Evolutionary conservation across 495 filamentous ascomycete genomes (phyloP).

Genomic region (Aspergillus indologenus): DNA sequence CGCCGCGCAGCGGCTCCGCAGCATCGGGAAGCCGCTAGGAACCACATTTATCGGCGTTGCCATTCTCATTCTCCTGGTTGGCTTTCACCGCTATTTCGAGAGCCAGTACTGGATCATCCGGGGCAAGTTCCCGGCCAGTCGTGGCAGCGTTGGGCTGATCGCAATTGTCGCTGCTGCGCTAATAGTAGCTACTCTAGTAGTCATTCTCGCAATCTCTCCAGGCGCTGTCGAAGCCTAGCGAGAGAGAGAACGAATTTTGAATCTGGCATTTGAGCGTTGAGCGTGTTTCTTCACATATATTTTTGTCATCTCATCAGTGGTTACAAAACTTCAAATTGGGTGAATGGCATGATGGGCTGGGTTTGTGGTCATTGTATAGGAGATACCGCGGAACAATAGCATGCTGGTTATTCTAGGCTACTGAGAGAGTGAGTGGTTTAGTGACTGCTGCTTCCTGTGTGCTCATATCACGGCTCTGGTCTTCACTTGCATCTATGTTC

Average conservation of each 20-base stretch:
- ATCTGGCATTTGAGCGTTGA: background rate
- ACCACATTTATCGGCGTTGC: constrained; percentile 87
- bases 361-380: background rate
- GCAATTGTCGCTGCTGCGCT: constrained; percentile 65
- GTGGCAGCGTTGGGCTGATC: constrained; percentile 80
- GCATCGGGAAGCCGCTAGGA: constrained; percentile 88
- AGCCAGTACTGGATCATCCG: constrained; percentile 81
- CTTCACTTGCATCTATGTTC: background rate
- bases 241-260: background rate
- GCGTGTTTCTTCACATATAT: background rate
- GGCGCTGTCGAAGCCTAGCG: constrained; percentile 39
- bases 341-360: background rate
- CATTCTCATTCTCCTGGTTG: constrained; percentile 80
- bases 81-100: constrained; percentile 68
- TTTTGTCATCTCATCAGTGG: background rate
- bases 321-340: background rate
- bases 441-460: background rate
- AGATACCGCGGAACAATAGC: background rate
- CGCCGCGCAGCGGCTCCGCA: constrained; percentile 53
- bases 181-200: constrained; percentile 66
- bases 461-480: background rate
- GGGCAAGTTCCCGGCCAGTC: constrained; percentile 90
- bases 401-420: background rate
- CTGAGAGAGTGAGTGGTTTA: too few species aligned
- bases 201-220: constrained; percentile 66